Conservation (phyloP, 2,329 filamentous ascomycete genomes). For the Fusarium palustre region DNA sequence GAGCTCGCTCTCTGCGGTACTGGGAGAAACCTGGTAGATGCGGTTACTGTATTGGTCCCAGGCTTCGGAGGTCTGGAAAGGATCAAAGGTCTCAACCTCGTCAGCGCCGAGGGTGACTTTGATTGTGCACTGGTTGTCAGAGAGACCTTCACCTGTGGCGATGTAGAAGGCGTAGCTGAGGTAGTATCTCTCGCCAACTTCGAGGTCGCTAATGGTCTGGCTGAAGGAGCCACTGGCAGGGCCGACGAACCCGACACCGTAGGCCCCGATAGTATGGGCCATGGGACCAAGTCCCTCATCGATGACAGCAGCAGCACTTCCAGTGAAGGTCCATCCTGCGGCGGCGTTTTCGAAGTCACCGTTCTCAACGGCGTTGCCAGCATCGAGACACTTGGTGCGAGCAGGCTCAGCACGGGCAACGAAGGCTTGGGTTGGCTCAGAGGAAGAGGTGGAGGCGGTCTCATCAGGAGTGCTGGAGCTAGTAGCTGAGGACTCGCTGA, state of each 20-base stretch:
- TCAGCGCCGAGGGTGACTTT: slow-evolving; percentile 9
- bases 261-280: not conserved
- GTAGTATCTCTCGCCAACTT: not conserved
- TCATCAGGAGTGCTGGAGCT: not conserved
- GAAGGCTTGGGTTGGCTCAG: not conserved
- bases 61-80: slow-evolving; percentile 10
- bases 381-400: not conserved
- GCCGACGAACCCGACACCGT: not conserved
- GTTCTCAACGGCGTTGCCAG: not conserved
- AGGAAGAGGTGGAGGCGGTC: not conserved
- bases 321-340: not conserved
- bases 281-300: not conserved
- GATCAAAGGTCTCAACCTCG: slow-evolving; percentile 27
- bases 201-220: slow-evolving; percentile 1
- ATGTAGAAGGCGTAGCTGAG: slow-evolving; percentile 17
- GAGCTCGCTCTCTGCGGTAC: not conserved
- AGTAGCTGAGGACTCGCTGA: not conserved
- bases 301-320: not conserved
- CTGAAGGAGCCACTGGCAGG: not conserved
- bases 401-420: not conserved
- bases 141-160: not conserved
- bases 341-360: slow-evolving; percentile 7
- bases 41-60: slow-evolving; percentile 8
- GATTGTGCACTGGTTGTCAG: slow-evolving; percentile 16
- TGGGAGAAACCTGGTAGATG: not conserved